Evolutionary conservation across 345 rosid genomes (phyloP).

Genomic region (Raphanus raphanistrum): DNA sequence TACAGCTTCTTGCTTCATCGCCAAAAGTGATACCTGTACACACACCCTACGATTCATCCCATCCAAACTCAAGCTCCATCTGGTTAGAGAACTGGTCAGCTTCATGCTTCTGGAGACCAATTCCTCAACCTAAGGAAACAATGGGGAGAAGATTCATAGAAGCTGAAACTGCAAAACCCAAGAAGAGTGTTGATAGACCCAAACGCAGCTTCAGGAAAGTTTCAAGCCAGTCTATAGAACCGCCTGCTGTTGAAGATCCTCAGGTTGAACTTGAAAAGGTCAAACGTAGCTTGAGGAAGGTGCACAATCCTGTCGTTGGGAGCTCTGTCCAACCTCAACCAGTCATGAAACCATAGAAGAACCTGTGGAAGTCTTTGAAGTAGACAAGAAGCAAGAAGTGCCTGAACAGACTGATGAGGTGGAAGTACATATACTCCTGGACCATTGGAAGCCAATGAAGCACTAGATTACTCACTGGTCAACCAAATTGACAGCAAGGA

Average conservation of each 20-base stretch:
- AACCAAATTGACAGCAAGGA: conserved; percentile 12
- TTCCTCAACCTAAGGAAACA: conserved; percentile 58
- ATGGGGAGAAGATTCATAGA: conserved; percentile 39
- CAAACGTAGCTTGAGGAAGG: conserved; percentile 85
- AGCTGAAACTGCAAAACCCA: conserved; percentile 59
- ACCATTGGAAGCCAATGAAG: conserved; percentile 44
- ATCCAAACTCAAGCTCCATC: conserved; percentile 62
- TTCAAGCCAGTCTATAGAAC: conserved; percentile 57
- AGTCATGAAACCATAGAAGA: conserved; percentile 44
- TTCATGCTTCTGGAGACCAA: conserved; percentile 73
- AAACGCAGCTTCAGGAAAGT: conserved; percentile 66
- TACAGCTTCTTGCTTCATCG: conserved; percentile 78
- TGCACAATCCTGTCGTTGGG: conserved; percentile 68
- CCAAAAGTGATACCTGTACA: conserved; percentile 61
- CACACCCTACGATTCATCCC: conserved; percentile 49
- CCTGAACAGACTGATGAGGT: conserved; percentile 37
- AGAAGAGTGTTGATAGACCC: conserved; percentile 66
- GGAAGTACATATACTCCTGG: conserved; percentile 41
- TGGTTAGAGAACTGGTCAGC: conserved; percentile 90
- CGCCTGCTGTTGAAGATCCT: conserved; percentile 64
- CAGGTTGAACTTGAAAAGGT: conserved; percentile 89
- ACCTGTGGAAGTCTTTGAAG: conserved; percentile 42
- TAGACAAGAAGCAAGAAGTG: conserved; percentile 42
- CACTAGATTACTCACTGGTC: conserved; percentile 37
- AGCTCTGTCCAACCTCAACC: conserved; percentile 58